Evolutionary conservation across 805 yeast genomes (phyloP), one percentile per base, ranked within the genome.

Genomic region (Teunomyces cretensis): DNA sequence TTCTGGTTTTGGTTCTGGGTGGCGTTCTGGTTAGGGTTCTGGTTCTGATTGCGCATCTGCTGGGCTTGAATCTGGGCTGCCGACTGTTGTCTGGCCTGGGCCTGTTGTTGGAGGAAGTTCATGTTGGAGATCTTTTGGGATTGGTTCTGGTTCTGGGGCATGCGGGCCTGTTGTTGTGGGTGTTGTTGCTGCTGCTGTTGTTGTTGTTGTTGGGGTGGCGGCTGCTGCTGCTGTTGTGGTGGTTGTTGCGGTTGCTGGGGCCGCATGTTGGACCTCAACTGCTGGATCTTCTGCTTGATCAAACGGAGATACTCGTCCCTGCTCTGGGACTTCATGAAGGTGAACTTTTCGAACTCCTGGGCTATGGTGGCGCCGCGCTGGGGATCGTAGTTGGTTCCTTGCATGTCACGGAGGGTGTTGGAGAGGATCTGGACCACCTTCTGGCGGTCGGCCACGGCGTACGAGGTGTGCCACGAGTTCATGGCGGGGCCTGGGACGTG

Each of bases 311-410:
- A 86, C 48, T 81, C 83, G 43, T 76, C 79, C 52, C 80, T 79
- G 15, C 79, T 69, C 8, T 74, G 72, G 9, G 88, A 73, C 45
- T 80, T 80, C 45, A 75, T 72, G 58, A 75, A 85, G 17, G 88
- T 78, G 53, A 74, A 80, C 47, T 81, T 78, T 58, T 86, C 94
- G 53, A 83, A 84, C 56, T 84, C 88, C 54, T 81, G 84, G 3
- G 90, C 89, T 53, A 81, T 62, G 27, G 57, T 50, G 13, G 63
- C 58, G 14, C 72, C 74, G 42, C 66, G 65, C 39, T 63, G 67
- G 15, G 63, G 62, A 46, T 68, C 68, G 44, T 58, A 67, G 44
- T 53, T 60, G 31, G 61, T 48, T 24, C 53, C 61, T 47, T 63
- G 74, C 42, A 71, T 60, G 17, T 70, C 75, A 47, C 64, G 63